Evolutionary conservation across 2,329 filamentous ascomycete genomes (phyloP).

Genomic region (Atkinsonella texensis): DNA sequence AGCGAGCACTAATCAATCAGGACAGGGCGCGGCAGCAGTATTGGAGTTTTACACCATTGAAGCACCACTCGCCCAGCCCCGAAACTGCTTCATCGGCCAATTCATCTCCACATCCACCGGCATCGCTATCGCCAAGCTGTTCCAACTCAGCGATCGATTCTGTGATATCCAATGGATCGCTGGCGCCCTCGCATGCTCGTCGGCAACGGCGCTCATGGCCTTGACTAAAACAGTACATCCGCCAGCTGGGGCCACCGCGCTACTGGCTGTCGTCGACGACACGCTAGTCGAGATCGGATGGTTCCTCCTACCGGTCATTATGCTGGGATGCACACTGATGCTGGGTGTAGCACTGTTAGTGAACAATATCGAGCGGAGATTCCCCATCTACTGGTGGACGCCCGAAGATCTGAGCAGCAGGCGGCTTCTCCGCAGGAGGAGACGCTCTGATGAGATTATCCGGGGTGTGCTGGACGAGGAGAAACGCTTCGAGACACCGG

Average conservation of each 20-base stretch:
- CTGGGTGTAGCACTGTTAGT: slow-evolving; percentile 48
- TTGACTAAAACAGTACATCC: slow-evolving; percentile 63
- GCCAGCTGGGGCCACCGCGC: slow-evolving; percentile 61
- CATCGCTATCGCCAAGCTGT: slow-evolving; percentile 52
- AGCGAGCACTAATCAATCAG: neutral
- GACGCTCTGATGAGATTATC: slow-evolving; percentile 6
- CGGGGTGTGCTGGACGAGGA: slow-evolving; percentile 6
- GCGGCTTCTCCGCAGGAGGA: slow-evolving; percentile 5
- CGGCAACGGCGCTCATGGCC: slow-evolving; percentile 52
- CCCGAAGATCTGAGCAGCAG: slow-evolving; percentile 20
- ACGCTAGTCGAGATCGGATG: slow-evolving; percentile 49
- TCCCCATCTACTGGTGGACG: slow-evolving; percentile 62
- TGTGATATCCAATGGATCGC: slow-evolving; percentile 49
- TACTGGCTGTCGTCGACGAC: slow-evolving; percentile 52
- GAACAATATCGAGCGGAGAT: slow-evolving; percentile 58
- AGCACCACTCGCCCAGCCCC: slow-evolving; percentile 60
- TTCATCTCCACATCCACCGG: slow-evolving; percentile 49
- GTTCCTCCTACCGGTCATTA: slow-evolving; percentile 51
- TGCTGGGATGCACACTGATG: slow-evolving; percentile 51
- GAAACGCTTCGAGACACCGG: neutral
- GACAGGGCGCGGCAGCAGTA: slow-evolving; percentile 61
- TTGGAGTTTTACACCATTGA: slow-evolving; percentile 62
- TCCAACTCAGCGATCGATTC: slow-evolving; percentile 36
- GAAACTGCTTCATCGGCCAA: slow-evolving; percentile 58
- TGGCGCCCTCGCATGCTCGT: slow-evolving; percentile 52